Conservation (phyloP, 306 rosid species). For the Parietaria judaica region DNA sequence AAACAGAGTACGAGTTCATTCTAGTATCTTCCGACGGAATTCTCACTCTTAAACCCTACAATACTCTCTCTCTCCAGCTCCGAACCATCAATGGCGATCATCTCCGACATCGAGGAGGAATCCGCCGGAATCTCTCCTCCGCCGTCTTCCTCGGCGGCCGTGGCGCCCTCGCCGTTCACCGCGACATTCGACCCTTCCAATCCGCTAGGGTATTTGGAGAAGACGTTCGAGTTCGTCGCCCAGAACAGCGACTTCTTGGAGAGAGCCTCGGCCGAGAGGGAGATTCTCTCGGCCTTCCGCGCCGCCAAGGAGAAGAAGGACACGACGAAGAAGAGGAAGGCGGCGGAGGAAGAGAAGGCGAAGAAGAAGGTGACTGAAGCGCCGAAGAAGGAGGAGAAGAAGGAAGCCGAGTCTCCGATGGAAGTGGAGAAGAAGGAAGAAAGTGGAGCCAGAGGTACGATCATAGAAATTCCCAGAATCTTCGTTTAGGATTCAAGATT, state of each 20-base stretch:
- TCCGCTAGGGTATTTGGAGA: constrained; percentile 47
- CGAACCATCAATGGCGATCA: constrained; percentile 48
- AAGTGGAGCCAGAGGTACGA: constrained; percentile 29
- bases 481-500: background rate
- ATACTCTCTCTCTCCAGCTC: background rate
- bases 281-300: constrained; percentile 28
- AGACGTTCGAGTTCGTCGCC: constrained; percentile 46
- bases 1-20: no score
- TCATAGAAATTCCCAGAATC: no score
- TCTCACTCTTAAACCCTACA: no score
- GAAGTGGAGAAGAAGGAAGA: constrained; percentile 24
- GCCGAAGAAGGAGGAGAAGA: constrained; percentile 10
- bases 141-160: constrained; percentile 21
- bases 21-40: no score
- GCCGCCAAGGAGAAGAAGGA: constrained; percentile 27
- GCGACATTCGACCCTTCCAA: constrained; percentile 55
- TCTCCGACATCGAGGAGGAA: constrained; percentile 55
- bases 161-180: constrained; percentile 26
- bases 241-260: constrained; percentile 36
- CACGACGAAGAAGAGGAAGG: constrained; percentile 27
- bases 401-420: constrained; percentile 6
- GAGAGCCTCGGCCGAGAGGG: constrained; percentile 40
- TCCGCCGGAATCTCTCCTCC: constrained; percentile 20
- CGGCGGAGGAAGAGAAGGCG: constrained; percentile 18
- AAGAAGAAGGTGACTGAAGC: constrained; percentile 1